Evolutionary conservation across 495 filamentous ascomycete genomes (phyloP), one percentile per base, ranked within the genome.

Genomic region (Pseudoneurospora amorphoporcata): DNA sequence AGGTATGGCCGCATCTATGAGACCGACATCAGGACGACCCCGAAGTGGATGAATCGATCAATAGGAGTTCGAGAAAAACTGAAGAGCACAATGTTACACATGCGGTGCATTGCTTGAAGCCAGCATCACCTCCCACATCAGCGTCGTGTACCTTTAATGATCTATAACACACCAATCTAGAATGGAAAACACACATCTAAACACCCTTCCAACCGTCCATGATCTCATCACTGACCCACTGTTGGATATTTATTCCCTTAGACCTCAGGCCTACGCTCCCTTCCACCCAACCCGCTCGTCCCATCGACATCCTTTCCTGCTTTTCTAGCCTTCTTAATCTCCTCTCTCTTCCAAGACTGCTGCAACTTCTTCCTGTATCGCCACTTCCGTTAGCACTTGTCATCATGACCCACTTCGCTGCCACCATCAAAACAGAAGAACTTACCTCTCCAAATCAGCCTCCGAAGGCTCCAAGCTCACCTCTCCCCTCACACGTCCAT

Each of bases 371-470:
- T 82, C 16, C 79, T 81, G 39, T 68, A 37, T 5, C 6, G 7
- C 7, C 43, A 23, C 8, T 72, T 39, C 1, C 39, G 61, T 35
- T 40, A 32, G 68, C 23, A 14, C 69, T 19, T 19, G 61, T 47
- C 40, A 19, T 38, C 69, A 16, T 38, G 12, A 17, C 19, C 19
- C 7, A 12, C 8, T 37, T 37, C 8, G 17, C 29, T 29, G 23
- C 1, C 23, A 23, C 23, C 23, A 23, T 23, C 0, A 19, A 17
- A 47, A 35, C 8, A 16, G 14, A 23, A 40, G n/a, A 47, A 78
- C 82, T 45, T 71, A 83, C 82, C 81, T 78, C 69, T 83, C 81
- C 41, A 84, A 65, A 72, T 81, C 83, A 8, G 76, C 78, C 14
- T 83, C 83, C 10, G 83, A 75, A 72, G 76, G 73, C 45, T 77